Base-by-base conservation (phyloP, 2,329 filamentous ascomycete genomes). In the Calonectria naviculata region DNA sequence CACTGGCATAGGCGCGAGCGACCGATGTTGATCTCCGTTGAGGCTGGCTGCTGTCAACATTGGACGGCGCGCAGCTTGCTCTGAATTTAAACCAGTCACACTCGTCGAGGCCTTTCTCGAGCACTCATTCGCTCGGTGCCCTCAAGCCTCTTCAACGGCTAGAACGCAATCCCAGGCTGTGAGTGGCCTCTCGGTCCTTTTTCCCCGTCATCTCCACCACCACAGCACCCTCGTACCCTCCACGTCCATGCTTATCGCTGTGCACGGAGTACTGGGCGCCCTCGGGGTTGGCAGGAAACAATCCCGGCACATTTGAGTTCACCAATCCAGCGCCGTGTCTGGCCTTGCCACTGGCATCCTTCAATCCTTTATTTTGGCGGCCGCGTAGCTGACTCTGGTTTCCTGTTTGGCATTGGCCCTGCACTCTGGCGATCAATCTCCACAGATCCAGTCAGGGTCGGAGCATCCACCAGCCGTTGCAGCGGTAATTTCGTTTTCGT, bases 151-250 rank as follows among this genome's bases (percentile, higher is more conserved):
- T 70, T 56, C 72, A 54, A 68, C 29, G 21, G 70, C 67, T 24
- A 71, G 68, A 73, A 71, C 67, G 68, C 67, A 60, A 66, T 65
- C 68, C 56, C 41, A 62, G 58, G 42, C 34, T 76, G 52, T 79
- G 73, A 80, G 73, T 81, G 79, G 79, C 71, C 69, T 79, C 63
- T 78, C 75, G 76, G 72, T 47, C 76, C 72, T 78, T 78, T 75
- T 75, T 46, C 54, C 65, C 70, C 31, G 28, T 54, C 68, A 67
- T 73, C 72, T 75, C 74, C 77, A 76, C 72, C 73, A 62, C 66
- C 42, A 52, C 58, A 65, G 67, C 68, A 73, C 62, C 75, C 73
- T 66, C 60, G 63, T 74, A 46, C 34, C 47, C 68, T 56, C 71
- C 64, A 68, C 68, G 64, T 49, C 65, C 73, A 61, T 76, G 72